phyloP scores from a whole-genome alignment of 2,329 filamentous ascomycete species.

The Sclerotinia trifoliorum region DNA sequence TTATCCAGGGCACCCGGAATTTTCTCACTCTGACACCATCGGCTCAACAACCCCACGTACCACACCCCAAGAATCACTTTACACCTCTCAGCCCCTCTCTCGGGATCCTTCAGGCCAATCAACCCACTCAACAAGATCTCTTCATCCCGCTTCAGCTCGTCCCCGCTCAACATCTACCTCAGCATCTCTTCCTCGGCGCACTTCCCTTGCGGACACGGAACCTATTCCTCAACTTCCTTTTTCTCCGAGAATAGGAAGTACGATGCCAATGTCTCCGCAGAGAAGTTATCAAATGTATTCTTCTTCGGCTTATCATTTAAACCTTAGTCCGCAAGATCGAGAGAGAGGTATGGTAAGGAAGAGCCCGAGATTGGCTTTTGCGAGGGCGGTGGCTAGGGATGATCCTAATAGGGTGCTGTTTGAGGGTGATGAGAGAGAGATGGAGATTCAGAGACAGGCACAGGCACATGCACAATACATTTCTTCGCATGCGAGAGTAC shows the following conservation, averaged over 20 bases:
- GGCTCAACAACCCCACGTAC: constrained; percentile 25
- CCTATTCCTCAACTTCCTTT: constrained; percentile 36
- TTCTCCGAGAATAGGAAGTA: constrained; percentile 25
- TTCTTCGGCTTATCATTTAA: constrained; percentile 1
- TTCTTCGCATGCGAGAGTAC: neutral
- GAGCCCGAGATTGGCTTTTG: constrained; percentile 31
- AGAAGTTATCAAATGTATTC: constrained; percentile 35
- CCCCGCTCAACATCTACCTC: constrained; percentile 1
- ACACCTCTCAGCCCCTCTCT: constrained; percentile 52
- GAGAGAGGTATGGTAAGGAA: constrained; percentile 22
- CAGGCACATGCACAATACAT: neutral
- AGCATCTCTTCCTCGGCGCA: constrained; percentile 20
- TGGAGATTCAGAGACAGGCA: neutral
- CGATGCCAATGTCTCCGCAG: neutral
- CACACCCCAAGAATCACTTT: constrained; percentile 45
- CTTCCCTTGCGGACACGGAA: constrained; percentile 37
- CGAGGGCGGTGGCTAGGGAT: neutral
- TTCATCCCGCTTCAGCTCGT: neutral
- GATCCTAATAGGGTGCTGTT: neutral
- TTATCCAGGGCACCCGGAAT: constrained; percentile 42
- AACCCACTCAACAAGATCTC: constrained; percentile 33
- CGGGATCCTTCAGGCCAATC: constrained; percentile 47
- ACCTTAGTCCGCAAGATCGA: neutral
- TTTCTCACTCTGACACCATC: constrained; percentile 39
- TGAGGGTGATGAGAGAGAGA: neutral